Evolutionary conservation across 306 rosid species (phyloP).

Genomic region (Geum urbanum): DNA sequence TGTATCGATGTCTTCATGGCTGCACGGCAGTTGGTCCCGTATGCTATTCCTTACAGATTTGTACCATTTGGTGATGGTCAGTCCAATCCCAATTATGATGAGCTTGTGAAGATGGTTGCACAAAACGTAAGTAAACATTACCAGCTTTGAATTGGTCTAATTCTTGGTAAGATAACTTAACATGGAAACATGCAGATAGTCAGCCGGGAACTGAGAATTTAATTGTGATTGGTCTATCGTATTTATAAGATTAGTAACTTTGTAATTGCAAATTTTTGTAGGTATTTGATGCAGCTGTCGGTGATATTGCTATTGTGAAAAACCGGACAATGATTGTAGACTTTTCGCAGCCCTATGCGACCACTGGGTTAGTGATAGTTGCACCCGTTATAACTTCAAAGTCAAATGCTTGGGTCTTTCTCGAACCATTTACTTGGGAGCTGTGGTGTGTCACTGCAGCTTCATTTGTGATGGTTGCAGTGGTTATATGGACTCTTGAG

Average conservation of each 20-base stretch:
- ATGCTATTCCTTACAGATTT: constrained; percentile 64
- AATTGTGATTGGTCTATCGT: background rate
- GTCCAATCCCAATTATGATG: constrained; percentile 63
- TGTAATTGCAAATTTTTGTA: constrained; percentile 32
- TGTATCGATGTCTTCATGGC: constrained; percentile 72
- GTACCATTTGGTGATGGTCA: constrained; percentile 70
- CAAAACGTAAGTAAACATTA: constrained; percentile 50
- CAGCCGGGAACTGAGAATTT: constrained; percentile 6
- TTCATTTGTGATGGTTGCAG: constrained; percentile 63
- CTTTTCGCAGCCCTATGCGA: constrained; percentile 90
- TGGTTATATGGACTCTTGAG: constrained; percentile 94
- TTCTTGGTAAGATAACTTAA: constrained; percentile 11
- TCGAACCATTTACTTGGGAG: constrained; percentile 78
- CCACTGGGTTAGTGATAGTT: constrained; percentile 85
- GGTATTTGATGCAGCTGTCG: constrained; percentile 88
- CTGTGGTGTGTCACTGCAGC: constrained; percentile 78
- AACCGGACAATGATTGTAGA: constrained; percentile 77
- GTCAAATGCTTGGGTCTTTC: constrained; percentile 87
- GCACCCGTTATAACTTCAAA: constrained; percentile 55
- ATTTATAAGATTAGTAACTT: background rate
- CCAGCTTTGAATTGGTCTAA: background rate
- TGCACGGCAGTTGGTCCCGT: constrained; percentile 64
- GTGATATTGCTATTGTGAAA: constrained; percentile 88
- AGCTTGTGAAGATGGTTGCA: constrained; percentile 59
- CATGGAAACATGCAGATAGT: constrained; percentile 7